Percentiles rank a stretch among this genome's conserved stretches.
Evolutionary conservation across 768 basidiomycete species (phyloP).

Genomic region (Pisolithus marmoratus): DNA sequence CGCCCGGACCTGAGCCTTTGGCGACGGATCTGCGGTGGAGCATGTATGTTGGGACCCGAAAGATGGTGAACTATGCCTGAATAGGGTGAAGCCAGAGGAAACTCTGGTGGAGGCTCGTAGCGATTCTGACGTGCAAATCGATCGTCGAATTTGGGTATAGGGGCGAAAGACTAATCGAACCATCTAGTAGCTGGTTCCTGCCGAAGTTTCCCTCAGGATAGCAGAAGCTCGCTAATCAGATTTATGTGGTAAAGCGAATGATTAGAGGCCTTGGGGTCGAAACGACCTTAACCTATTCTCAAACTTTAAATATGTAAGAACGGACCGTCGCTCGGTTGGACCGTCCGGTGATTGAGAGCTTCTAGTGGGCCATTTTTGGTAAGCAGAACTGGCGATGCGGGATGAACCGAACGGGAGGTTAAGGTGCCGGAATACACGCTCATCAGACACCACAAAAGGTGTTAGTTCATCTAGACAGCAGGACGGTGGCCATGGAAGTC

Average conservation of each 20-base stretch:
- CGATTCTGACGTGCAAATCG: slow-evolving; percentile 96
- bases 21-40: slow-evolving; percentile 74
- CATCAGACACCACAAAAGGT: slow-evolving; percentile 83
- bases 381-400: slow-evolving; percentile 69
- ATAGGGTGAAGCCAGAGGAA: slow-evolving; percentile 93
- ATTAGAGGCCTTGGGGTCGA: slow-evolving; percentile 88
- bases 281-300: slow-evolving; percentile 84
- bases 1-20: slow-evolving; percentile 68
- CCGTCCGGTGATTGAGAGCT: slow-evolving; percentile 54
- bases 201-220: slow-evolving; percentile 83
- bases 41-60: slow-evolving; percentile 84
- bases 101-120: slow-evolving; percentile 95
- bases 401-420: slow-evolving; percentile 69
- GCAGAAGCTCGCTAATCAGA: slow-evolving; percentile 56
- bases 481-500: slow-evolving; percentile 86
- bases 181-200: slow-evolving; percentile 92
- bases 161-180: slow-evolving; percentile 96
- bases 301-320: slow-evolving; percentile 65
- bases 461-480: slow-evolving; percentile 87
- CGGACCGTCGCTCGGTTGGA: slow-evolving; percentile 46
- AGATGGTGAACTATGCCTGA: slow-evolving; percentile 89
- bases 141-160: slow-evolving; percentile 94
- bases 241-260: slow-evolving; percentile 80
- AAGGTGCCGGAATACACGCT: slow-evolving; percentile 79
- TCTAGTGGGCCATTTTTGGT: slow-evolving; percentile 73